Evolutionary conservation across 768 basidiomycete species (phyloP).

Genomic region (Tulasnella sp.): DNA sequence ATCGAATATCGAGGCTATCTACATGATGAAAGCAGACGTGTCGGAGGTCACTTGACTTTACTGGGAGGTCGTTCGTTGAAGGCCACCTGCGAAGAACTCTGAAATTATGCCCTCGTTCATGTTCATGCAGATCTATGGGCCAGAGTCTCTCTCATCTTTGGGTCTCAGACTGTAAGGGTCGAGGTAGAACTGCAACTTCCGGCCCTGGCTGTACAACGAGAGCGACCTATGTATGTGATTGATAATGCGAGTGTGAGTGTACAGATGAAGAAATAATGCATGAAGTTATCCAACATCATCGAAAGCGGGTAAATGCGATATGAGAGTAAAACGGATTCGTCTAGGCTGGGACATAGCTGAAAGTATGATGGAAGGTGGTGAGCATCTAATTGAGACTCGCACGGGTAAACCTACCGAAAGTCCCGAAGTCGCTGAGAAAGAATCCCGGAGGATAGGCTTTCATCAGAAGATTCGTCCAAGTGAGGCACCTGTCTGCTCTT

Average conservation of each 20-base stretch:
- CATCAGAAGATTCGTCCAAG: neutral
- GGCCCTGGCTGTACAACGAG: neutral
- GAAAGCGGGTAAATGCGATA: conserved; percentile 3
- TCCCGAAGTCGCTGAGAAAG: neutral
- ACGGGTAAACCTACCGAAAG: neutral
- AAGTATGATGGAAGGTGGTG: neutral
- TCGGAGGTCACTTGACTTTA: no score
- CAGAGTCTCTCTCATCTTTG: no score
- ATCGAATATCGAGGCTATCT: no score
- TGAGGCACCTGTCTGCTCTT: neutral
- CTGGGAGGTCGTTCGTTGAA: no score
- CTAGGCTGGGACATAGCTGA: neutral
- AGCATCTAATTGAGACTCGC: neutral
- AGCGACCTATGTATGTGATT: neutral
- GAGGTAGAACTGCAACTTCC: no score
- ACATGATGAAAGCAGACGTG: no score
- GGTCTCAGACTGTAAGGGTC: no score
- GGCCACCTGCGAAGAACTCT: no score
- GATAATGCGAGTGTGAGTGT: neutral
- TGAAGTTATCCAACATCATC: neutral
- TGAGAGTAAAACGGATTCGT: neutral
- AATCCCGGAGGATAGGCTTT: neutral
- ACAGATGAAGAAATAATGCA: conserved; percentile 4
- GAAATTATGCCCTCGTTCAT: no score
- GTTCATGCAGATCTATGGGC: no score